Percentiles rank a stretch among this genome's conserved stretches.
Evolutionary conservation across 2,329 filamentous ascomycete species (phyloP).

Genomic region (Alternaria arborescens): DNA sequence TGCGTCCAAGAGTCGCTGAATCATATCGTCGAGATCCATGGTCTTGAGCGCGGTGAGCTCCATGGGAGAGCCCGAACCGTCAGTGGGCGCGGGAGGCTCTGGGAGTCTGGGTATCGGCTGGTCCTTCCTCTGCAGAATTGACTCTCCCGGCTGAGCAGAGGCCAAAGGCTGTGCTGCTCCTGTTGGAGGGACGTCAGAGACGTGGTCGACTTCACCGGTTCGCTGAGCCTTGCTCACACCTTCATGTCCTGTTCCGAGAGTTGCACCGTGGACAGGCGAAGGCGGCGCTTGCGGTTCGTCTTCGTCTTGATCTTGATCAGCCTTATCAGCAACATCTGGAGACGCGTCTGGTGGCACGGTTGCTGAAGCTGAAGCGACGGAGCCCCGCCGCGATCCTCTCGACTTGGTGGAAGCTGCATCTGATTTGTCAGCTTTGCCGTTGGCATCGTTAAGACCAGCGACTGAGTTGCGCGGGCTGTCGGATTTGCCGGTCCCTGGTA

Average conservation of each 20-base stretch:
- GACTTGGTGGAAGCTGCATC: conserved; percentile 81
- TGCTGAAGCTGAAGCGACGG: conserved; percentile 44
- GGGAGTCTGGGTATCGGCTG: conserved; percentile 71
- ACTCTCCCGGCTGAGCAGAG: conserved; percentile 79
- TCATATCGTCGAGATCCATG: conserved; percentile 96
- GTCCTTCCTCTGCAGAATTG: conserved; percentile 86
- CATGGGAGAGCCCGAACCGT: conserved; percentile 67
- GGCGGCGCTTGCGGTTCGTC: conserved; percentile 67
- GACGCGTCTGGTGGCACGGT: conserved; percentile 53
- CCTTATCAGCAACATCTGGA: conserved; percentile 45
- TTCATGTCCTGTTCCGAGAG: conserved; percentile 75
- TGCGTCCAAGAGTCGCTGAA: conserved; percentile 90
- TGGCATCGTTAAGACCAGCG: conserved; percentile 58
- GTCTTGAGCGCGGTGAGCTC: conserved; percentile 91
- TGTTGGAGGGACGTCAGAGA: conserved; percentile 87
- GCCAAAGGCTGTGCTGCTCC: conserved; percentile 64
- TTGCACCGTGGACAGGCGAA: conserved; percentile 84
- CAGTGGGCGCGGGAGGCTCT: conserved; percentile 58
- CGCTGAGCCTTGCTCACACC: conserved; percentile 83
- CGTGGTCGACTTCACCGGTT: conserved; percentile 89
- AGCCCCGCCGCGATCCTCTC: conserved; percentile 47
- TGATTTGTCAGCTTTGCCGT: conserved; percentile 69
- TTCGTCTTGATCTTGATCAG: conserved; percentile 42
- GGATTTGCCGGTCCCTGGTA: conserved; percentile 73
- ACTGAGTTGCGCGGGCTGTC: conserved; percentile 86